Conservation (phyloP, 2,329 filamentous ascomycete genomes). For the Colletotrichum caudatum region DNA sequence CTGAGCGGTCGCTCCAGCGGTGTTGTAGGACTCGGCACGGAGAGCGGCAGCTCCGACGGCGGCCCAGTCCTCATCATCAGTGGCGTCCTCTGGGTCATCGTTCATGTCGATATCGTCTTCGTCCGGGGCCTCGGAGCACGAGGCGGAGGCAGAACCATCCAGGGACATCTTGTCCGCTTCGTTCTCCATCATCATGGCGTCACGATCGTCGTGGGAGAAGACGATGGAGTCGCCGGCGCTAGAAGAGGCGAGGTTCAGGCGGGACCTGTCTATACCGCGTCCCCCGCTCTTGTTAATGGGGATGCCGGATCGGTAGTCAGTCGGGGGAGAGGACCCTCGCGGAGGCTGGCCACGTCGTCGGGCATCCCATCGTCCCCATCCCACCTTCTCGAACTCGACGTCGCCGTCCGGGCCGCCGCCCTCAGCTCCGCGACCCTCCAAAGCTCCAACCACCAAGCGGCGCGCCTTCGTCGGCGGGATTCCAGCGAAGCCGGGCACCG, state of each 20-base stretch:
- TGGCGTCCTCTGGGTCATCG: constrained; percentile 85
- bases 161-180: constrained; percentile 97
- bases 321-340: constrained; percentile 58
- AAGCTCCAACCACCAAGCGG: constrained; percentile 88
- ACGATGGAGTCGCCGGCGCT: constrained; percentile 79
- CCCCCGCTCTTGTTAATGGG: constrained; percentile 64
- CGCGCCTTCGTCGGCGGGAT: constrained; percentile 92
- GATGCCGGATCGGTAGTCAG: constrained; percentile 63
- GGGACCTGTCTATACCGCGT: constrained; percentile 60
- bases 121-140: constrained; percentile 80
- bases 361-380: constrained; percentile 97
- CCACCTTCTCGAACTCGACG: constrained; percentile 92
- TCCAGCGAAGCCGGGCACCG: constrained; percentile 90
- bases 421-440: constrained; percentile 80
- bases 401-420: constrained; percentile 74
- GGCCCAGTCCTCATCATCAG: constrained; percentile 97
- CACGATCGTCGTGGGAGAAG: constrained; percentile 79
- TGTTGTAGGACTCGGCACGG: constrained; percentile 74
- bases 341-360: constrained; percentile 74
- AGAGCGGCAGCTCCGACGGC: constrained; percentile 88
- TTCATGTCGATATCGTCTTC: constrained; percentile 74
- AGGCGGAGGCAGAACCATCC: constrained; percentile 76
- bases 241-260: constrained; percentile 64
- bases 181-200: constrained; percentile 79
- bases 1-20: constrained; percentile 64